Evolutionary conservation across 2,329 filamentous ascomycete species (phyloP), one percentile per base, ranked within the genome.

Genomic region (Aureobasidium sp.): DNA sequence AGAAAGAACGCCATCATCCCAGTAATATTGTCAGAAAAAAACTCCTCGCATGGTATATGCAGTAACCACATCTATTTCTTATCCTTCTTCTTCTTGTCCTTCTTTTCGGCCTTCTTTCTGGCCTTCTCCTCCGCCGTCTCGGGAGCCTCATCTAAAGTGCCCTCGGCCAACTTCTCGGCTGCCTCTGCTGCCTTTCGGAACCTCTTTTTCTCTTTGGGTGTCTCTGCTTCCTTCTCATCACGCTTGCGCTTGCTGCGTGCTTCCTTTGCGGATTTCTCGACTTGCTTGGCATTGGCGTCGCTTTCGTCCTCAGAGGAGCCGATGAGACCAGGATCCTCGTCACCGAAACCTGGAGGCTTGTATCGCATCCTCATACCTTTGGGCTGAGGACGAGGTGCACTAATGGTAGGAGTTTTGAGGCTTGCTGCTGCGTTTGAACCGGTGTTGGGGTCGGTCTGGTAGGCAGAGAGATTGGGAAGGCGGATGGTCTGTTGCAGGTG

Each of bases 361-460:
- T 83, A 91, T 37, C 88, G 83, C 73, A 86, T 82, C 68, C 81
- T 84, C 60, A 92, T 75, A 7, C 85, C 87, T 68, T 82, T 79
- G 1, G 89, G 87, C 71, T 91, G 89, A 49, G 82, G 78, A 63
- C 86, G 82, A 53, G 84, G 77, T 1, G 79, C 72, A 63, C 78
- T 83, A 62, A 81, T 76, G 5, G 81, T 75, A 2, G 79, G 76
- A 52, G 79, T 76, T 25, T 77, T 79, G 27, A 77, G 73, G 62
- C 73, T 73, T 9, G 72, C 75, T 20, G 76, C 73, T 15, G 74
- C 74, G 63, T 70, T 71, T 42, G 74, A 76, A 5, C 75, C 75
- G 12, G 71, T 74, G 61, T 73, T 70, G 52, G 64, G 72, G 67
- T 72, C 76, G 64, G 71, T 76, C 73, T 73, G 79, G 65, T 69